Evolutionary conservation across 306 rosid species (phyloP).

Genomic region (Acacia crassicarpa): DNA sequence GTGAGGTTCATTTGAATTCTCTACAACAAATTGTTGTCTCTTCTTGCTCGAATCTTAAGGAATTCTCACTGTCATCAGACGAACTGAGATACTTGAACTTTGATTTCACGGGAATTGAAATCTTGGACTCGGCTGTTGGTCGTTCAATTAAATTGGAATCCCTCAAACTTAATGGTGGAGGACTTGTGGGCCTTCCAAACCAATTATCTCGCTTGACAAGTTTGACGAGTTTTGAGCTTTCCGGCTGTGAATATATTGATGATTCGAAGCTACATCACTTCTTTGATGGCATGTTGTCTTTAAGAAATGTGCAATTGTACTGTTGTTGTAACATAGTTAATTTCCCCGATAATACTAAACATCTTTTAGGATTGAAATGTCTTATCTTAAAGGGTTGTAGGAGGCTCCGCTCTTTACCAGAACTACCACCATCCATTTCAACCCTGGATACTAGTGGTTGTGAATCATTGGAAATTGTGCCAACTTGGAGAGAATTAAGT

Average conservation of each 20-base stretch:
- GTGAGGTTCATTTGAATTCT: background rate
- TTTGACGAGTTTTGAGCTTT: background rate
- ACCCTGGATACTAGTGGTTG: no score
- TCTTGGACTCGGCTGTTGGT: background rate
- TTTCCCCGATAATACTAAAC: background rate
- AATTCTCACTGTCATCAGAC: background rate
- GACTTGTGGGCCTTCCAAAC: background rate
- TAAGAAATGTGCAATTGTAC: background rate
- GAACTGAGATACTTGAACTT: background rate
- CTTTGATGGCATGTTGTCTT: background rate
- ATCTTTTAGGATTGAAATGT: background rate
- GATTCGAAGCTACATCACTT: background rate
- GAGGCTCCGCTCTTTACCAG: slow-evolving; percentile 23
- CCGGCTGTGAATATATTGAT: background rate
- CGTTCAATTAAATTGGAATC: background rate
- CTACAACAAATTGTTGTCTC: background rate
- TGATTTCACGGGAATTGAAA: background rate
- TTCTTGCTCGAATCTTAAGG: background rate
- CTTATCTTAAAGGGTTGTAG: rapidly evolving
- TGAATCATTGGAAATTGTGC: background rate
- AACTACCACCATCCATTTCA: slow-evolving; percentile 4
- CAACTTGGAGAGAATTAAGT: background rate
- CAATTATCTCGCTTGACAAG: background rate
- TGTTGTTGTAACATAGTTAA: background rate
- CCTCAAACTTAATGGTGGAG: background rate